Conservation (phyloP, 1,284 basidiomycete genomes). For the Bondarzewia mesenterica region DNA sequence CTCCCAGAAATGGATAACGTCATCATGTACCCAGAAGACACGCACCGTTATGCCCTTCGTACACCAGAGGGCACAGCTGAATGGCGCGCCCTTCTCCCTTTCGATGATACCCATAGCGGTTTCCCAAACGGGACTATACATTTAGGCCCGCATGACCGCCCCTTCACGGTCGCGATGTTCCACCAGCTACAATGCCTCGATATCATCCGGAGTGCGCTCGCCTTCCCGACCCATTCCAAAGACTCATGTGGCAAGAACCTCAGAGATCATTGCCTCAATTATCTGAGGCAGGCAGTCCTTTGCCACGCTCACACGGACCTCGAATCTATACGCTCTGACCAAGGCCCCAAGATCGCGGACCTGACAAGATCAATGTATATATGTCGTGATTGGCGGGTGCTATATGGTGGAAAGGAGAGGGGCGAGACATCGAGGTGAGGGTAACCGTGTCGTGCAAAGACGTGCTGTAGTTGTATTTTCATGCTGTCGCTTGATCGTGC, state of each 20-base stretch:
- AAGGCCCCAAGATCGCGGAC: background rate
- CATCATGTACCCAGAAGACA: background rate
- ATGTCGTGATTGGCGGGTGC: background rate
- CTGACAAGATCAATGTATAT: background rate
- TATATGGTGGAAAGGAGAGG: background rate
- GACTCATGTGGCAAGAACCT: background rate
- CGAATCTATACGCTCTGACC: background rate
- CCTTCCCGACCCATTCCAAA: background rate
- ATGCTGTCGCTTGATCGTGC: too few relatives aligned
- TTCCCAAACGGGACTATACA: background rate
- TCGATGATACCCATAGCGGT: too few relatives aligned
- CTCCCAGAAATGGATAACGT: background rate
- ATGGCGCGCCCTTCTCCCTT: slow-evolving; percentile 1
- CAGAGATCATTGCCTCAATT: background rate
- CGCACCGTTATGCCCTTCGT: background rate
- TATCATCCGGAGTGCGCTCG: background rate
- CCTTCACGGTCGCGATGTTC: background rate
- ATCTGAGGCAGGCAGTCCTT: background rate
- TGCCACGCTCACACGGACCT: slow-evolving; percentile 1
- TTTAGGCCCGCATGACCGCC: background rate
- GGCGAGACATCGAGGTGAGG: background rate
- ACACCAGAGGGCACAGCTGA: background rate
- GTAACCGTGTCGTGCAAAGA: too few relatives aligned
- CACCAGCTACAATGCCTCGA: background rate
- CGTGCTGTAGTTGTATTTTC: too few relatives aligned